Conservation (phyloP, 2,329 filamentous ascomycete species). For the Pseudocercospora macadamiae region DNA sequence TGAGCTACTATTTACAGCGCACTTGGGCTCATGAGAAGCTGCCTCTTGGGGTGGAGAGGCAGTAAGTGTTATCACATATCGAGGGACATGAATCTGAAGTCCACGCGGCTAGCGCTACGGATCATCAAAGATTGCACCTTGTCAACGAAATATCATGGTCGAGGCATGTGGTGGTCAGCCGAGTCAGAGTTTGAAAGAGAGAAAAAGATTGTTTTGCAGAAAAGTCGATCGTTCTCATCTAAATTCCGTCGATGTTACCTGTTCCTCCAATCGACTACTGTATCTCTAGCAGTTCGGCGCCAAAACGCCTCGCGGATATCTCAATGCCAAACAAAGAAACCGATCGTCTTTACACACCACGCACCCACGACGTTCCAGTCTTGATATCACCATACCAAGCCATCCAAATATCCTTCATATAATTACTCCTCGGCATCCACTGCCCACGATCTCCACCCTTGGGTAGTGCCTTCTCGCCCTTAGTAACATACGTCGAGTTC, state of each 20-base stretch:
- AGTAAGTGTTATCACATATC: no score
- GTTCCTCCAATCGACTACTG: neutral
- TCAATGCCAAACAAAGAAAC: neutral
- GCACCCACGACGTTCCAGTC: constrained; percentile 44
- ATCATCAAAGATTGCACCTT: no score
- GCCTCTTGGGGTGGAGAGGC: no score
- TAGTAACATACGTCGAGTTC: constrained; percentile 56
- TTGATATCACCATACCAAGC: constrained; percentile 48
- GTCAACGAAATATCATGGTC: no score
- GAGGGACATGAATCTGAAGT: no score
- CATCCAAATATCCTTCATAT: constrained; percentile 48
- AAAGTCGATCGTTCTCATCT: neutral
- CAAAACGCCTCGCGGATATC: neutral
- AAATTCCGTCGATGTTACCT: neutral
- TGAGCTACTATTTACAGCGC: no score
- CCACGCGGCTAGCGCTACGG: no score
- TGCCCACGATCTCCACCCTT: constrained; percentile 50
- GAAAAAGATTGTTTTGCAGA: no score
- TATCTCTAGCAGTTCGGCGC: neutral
- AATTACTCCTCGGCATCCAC: constrained; percentile 50
- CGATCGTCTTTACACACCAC: constrained; percentile 20
- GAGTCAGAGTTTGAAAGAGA: no score
- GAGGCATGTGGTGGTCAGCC: no score
- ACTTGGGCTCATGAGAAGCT: no score
- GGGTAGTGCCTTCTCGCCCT: constrained; percentile 48